A percentile compares a stretch with the other conserved stretches of the same genome.
Conservation (phyloP, 164 flowering plant genomes). For the Amborella trichopoda region DNA sequence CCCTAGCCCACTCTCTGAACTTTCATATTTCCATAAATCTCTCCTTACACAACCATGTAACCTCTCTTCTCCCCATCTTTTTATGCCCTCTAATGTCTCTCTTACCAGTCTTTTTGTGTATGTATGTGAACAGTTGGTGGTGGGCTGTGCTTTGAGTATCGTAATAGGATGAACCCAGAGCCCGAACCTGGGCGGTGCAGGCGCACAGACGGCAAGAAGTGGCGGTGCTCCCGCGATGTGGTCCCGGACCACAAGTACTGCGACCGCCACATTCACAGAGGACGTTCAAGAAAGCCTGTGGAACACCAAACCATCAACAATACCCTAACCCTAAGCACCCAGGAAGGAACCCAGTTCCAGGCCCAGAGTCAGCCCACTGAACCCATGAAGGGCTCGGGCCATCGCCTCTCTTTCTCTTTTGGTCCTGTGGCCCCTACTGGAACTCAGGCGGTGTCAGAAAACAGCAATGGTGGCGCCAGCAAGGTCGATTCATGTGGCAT, state of each 20-base stretch:
- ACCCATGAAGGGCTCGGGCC: constrained; percentile 7
- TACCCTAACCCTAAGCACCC: background rate
- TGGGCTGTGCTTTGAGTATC: constrained; percentile 15
- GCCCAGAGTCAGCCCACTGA: background rate
- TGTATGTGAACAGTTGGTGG: constrained; percentile 1
- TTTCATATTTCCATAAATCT: background rate
- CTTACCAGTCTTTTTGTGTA: background rate
- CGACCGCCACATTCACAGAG: constrained; percentile 54
- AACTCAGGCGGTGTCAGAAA: constrained; percentile 13
- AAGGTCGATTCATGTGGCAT: background rate
- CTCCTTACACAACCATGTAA: background rate
- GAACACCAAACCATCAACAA: constrained; percentile 18
- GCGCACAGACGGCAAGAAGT: constrained; percentile 57
- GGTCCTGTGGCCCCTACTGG: too few relatives aligned
- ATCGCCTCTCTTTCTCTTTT: constrained; percentile 10
- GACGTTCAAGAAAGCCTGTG: constrained; percentile 88
- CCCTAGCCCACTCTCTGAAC: background rate
- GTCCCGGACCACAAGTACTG: constrained; percentile 44
- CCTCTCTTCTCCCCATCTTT: too few relatives aligned
- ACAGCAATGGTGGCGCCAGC: constrained; percentile 1
- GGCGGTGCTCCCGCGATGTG: constrained; percentile 32
- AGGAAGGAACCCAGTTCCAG: background rate
- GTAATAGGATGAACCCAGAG: constrained; percentile 26
- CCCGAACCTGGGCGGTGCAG: constrained; percentile 55
- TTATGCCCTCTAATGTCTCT: too few relatives aligned